A percentile compares a stretch with the other conserved stretches of the same genome.
phyloP scores from a whole-genome alignment of 2,329 filamentous ascomycete species.

The Iodosphaeria phyllophila region DNA sequence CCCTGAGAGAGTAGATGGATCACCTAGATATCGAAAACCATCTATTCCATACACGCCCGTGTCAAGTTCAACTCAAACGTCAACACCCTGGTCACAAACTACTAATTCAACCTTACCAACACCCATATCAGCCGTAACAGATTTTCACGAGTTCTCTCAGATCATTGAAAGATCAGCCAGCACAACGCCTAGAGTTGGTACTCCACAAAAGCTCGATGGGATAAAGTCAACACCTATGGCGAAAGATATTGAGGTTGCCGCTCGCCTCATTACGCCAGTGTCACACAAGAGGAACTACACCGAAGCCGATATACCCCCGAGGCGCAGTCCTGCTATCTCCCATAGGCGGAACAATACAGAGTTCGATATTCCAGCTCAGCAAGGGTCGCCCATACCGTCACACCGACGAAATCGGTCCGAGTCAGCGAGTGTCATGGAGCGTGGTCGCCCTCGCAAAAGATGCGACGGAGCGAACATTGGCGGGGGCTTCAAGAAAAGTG shows the following conservation, averaged over 20 bases:
- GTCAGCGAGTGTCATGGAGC: slow-evolving; percentile 38
- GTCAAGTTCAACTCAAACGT: slow-evolving; percentile 20
- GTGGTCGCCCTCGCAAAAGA: slow-evolving; percentile 39
- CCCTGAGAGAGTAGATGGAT: slow-evolving; percentile 24
- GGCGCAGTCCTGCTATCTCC: slow-evolving; percentile 4
- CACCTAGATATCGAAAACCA: slow-evolving; percentile 24
- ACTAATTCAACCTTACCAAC: slow-evolving; percentile 24
- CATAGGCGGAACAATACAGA: slow-evolving; percentile 2
- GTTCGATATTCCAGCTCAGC: slow-evolving; percentile 3
- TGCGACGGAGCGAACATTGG: slow-evolving; percentile 20
- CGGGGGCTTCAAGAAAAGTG: slow-evolving; percentile 20
- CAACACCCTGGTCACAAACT: slow-evolving; percentile 24
- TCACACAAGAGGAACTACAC: too few relatives aligned
- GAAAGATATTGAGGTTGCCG: too few relatives aligned
- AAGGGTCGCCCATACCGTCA: slow-evolving; percentile 7
- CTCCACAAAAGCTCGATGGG: slow-evolving; percentile 11
- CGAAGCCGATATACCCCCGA: slow-evolving; percentile 10
- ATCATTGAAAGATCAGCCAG: slow-evolving; percentile 20
- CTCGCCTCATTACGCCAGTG: too few relatives aligned
- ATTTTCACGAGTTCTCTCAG: slow-evolving; percentile 22
- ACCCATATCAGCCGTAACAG: slow-evolving; percentile 29
- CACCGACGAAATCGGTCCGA: slow-evolving; percentile 39
- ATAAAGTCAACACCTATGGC: slow-evolving; percentile 11
- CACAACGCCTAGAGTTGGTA: slow-evolving; percentile 8
- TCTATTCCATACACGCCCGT: slow-evolving; percentile 21